A percentile compares a stretch with the other conserved stretches of the same genome.
Evolutionary conservation across 2,329 filamentous ascomycete species (phyloP).

Genomic region (Xylaria polymorpha): DNA sequence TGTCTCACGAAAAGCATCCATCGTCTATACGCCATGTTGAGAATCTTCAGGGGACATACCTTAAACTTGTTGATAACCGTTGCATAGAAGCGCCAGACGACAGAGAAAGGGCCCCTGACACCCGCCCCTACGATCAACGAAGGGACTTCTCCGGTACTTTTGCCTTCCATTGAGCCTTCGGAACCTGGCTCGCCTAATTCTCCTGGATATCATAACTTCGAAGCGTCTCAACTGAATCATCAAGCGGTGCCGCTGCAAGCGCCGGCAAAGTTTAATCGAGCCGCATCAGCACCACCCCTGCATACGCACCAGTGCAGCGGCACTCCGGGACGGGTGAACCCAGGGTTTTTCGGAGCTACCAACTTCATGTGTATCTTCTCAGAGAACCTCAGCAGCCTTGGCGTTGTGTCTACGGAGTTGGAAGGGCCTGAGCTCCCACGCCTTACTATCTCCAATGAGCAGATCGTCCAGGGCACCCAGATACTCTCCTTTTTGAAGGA

Average conservation of each 20-base stretch:
- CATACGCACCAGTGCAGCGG: conserved; percentile 40
- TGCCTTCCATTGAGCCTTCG: conserved; percentile 44
- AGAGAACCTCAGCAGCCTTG: conserved; percentile 48
- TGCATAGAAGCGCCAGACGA: conserved; percentile 40
- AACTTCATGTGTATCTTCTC: conserved; percentile 50
- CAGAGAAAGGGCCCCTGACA: conserved; percentile 39
- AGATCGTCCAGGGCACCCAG: conserved; percentile 49
- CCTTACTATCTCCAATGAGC: conserved; percentile 48
- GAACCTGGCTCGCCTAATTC: conserved; percentile 21
- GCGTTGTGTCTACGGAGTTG: conserved; percentile 43
- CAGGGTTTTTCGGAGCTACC: conserved; percentile 50
- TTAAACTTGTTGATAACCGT: conserved; percentile 17
- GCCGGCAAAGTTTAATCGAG: conserved; percentile 43
- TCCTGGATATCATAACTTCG: conserved; percentile 21
- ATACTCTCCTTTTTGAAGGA: conserved; percentile 51
- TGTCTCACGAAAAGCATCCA: neutral
- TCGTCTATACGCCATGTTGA: neutral
- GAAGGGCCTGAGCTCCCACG: conserved; percentile 43
- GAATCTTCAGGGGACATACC: neutral
- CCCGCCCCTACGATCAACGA: conserved; percentile 41
- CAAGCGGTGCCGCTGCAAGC: conserved; percentile 32
- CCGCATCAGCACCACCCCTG: conserved; percentile 50
- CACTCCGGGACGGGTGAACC: conserved; percentile 41
- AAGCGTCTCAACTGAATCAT: conserved; percentile 6
- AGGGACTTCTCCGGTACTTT: conserved; percentile 31